Evolutionary conservation across 2,329 filamentous ascomycete genomes (phyloP).

Genomic region (Botrytis galanthina): DNA sequence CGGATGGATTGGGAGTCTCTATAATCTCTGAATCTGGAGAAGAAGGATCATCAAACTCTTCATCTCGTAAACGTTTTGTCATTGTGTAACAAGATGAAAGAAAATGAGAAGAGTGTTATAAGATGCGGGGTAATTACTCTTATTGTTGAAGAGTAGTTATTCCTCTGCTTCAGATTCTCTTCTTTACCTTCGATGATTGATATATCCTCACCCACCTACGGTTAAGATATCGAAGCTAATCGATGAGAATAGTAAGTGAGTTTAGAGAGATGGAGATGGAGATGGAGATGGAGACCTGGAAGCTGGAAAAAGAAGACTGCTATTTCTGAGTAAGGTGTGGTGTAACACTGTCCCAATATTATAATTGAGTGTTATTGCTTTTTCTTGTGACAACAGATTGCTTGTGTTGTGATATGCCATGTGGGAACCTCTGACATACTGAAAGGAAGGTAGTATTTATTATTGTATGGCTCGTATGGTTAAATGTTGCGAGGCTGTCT

Average conservation of each 20-base stretch:
- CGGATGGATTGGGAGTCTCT: conserved; percentile 22
- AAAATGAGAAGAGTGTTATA: background rate
- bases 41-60: conserved; percentile 45
- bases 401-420: background rate
- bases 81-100: conserved; percentile 42
- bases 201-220: background rate
- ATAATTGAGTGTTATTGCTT: background rate
- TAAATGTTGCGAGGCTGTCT: background rate
- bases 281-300: background rate
- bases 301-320: background rate
- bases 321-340: too few relatives aligned
- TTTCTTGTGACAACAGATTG: background rate
- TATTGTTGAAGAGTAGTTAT: conserved; percentile 20
- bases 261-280: background rate
- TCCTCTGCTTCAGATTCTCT: background rate
- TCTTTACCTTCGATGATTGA: background rate
- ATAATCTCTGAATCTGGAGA: conserved; percentile 39
- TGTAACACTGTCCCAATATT: background rate
- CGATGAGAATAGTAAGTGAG: background rate
- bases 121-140: conserved; percentile 41
- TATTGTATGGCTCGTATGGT: background rate
- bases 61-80: conserved; percentile 59
- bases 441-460: background rate
- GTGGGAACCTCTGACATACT: background rate
- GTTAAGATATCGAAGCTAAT: background rate